Evolutionary conservation across 768 basidiomycete genomes (phyloP), one percentile per base, ranked within the genome.

Genomic region (Lentinula sp.): DNA sequence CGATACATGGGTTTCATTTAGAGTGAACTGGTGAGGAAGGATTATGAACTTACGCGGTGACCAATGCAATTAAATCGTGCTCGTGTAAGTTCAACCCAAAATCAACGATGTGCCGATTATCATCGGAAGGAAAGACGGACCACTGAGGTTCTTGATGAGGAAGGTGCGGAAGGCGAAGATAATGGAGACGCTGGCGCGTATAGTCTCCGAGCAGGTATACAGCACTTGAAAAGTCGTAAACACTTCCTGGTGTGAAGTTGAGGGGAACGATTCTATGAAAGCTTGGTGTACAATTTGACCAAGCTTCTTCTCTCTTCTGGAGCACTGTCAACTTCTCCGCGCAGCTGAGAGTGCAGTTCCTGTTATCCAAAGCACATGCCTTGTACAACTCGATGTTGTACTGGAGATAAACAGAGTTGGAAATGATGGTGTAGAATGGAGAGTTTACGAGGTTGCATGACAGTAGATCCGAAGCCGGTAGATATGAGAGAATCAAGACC

Each of bases 171-270:
- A 80, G 72, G 13, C 41, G 61, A 43, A 73, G 60, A 48, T 74
- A 78, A 18, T 75, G 69, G 39, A 81, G 61, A 6, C 65, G 64
- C 28, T 56, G 68, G 23, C 68, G 64, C 4, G 56, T 49, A 42
- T 48, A 20, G 39, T 62, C 61, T 3, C 80, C 78, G 5, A 78
- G 67, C 16, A 81, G 61, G 64, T 77, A 81, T 1, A 75, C 66
- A 1, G 78, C 77, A 0, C 73, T 76, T 0, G 73, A 72, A 12
- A 81, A 69, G 59, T 81, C 79, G 54, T 79, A 80, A 35, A 81
- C 77, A 6, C 76, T 75, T 3, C 70, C 74, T 0, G 73, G 66
- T 1, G 46, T 45, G 50, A 74, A 71, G 1, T 61, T 59, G 10
- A 77, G 70, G 1, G 66, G 62, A 13, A 78, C 64, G 0, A 58